These are phyloP conservation scores for Rhodotorula sp. DNA, from an alignment of 1,284 basidiomycete species.

Conservation along the genomic window DNA sequence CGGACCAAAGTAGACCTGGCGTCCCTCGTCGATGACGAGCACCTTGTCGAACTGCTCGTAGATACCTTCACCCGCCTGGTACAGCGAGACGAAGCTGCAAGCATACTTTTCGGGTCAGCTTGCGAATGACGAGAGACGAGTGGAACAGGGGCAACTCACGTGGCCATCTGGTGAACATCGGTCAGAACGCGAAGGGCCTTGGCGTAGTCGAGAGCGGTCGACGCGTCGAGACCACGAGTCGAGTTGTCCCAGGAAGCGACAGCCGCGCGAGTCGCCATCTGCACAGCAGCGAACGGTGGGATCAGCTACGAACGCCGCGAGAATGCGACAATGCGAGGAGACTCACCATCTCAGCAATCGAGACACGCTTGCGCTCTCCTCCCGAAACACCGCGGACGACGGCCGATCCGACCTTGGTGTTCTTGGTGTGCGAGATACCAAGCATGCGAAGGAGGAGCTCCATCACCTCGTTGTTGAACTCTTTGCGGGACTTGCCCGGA, in stretches of 20 bases:
- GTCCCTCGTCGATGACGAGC: constrained; percentile 72
- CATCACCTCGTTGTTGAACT: constrained; percentile 57
- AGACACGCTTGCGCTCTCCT: constrained; percentile 59
- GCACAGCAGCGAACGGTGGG: background rate
- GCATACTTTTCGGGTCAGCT: background rate
- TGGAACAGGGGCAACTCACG: constrained; percentile 42
- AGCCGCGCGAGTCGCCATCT: constrained; percentile 38
- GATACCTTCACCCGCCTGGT: constrained; percentile 60
- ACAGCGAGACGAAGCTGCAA: constrained; percentile 24
- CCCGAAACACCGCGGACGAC: constrained; percentile 40
- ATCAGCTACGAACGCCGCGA: background rate
- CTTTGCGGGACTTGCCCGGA: constrained; percentile 52
- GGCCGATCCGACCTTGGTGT: constrained; percentile 51
- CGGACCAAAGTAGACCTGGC: constrained; percentile 79
- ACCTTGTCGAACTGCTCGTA: constrained; percentile 73
- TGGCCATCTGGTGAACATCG: constrained; percentile 53
- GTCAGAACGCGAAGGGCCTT: constrained; percentile 58
- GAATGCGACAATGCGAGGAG: background rate
- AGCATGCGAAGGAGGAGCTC: constrained; percentile 60
- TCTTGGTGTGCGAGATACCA: constrained; percentile 61
- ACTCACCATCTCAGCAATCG: constrained; percentile 59
- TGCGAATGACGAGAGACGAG: background rate
- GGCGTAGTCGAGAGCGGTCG: constrained; percentile 56
- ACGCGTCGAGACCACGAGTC: constrained; percentile 70
- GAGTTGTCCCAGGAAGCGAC: constrained; percentile 60